Base-by-base conservation (phyloP, 345 rosid species). In the Dipteronia dyeriana region DNA sequence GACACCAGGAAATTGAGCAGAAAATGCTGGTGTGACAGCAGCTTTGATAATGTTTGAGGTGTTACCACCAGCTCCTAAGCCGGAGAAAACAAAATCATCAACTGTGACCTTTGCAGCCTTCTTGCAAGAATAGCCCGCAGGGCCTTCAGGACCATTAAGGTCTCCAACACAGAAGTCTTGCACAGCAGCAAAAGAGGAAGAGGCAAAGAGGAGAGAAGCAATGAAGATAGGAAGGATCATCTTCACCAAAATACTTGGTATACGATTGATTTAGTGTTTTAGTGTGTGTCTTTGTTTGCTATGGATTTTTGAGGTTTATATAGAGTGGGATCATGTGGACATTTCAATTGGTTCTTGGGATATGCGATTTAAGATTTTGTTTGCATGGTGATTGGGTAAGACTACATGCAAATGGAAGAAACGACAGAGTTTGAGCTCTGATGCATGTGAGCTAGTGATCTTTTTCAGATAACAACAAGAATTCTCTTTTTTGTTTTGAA, bases 121-220 rank as follows among this genome's bases (percentile, higher is more conserved):
- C 89, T 85, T 92, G 93, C 97, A 94, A 38, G 87, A 65, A 82
- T 83, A 92, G 5, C 98, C 98, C 43, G 95, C 71, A 25, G 97
- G 98, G 56, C 85, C 72, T 34, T 90, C 90, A 9, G 94, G 86
- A 34, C 61, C 84, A 0, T 62, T 29, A 4, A 88, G 78, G 78
- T 92, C 94, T 45, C 79, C 98, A 3, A 94, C 98, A 49, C 97
- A 94, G 77, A 90, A 94, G 82, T 94, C 98, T 51, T 82, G 87
- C 69, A 87, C 90, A 0, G 90, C 79, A 7, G 94, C 97, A 43
- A 79, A 69, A 73, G 94, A 84, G 68, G 87, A 22, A 72, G 92
- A 75, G 34, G 38, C 38, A 6, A 85, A 73, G 73, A 90, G 75
- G 68, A 91, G 68, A 43, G 90, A 79, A 79, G 82, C 20, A 49